Percentiles rank a stretch among this genome's conserved stretches.
Evolutionary conservation across 1,284 basidiomycete genomes (phyloP).

Genomic region (Neotropicomus parvogracilis): DNA sequence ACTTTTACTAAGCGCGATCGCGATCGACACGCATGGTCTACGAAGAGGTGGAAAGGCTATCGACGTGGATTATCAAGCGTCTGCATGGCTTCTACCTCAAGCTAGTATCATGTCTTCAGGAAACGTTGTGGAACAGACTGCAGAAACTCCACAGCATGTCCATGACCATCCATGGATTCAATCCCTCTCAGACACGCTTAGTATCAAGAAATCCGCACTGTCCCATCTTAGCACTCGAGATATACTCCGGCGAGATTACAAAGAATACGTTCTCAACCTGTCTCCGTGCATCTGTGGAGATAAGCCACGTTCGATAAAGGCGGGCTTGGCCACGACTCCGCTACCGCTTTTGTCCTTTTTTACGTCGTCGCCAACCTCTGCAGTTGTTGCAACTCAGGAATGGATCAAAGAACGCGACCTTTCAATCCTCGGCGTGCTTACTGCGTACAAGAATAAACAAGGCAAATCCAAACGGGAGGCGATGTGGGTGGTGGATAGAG

Average conservation of each 20-base stretch:
- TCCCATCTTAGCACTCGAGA: conserved; percentile 69
- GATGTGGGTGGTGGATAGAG: conserved; percentile 54
- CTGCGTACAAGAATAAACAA: conserved; percentile 51
- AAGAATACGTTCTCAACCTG: conserved; percentile 67
- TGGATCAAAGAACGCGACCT: conserved; percentile 70
- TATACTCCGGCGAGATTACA: conserved; percentile 88
- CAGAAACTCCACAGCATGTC: conserved; percentile 8
- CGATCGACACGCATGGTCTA: conserved; percentile 82
- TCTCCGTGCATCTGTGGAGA: conserved; percentile 36
- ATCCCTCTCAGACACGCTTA: conserved; percentile 50
- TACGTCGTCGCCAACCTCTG: conserved; percentile 40
- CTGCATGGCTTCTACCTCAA: conserved; percentile 53
- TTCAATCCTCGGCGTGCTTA: conserved; percentile 73
- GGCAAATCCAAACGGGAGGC: conserved; percentile 66
- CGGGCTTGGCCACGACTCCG: conserved; percentile 81
- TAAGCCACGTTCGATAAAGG: conserved; percentile 31
- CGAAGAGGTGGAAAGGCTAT: conserved; percentile 75
- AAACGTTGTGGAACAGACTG: conserved; percentile 7
- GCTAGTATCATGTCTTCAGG: conserved; percentile 37
- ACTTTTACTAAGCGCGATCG: conserved; percentile 75
- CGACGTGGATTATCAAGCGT: conserved; percentile 57
- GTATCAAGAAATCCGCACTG: conserved; percentile 65
- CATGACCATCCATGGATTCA: conserved; percentile 40
- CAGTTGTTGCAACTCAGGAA: conserved; percentile 38
- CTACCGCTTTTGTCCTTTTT: conserved; percentile 49